Evolutionary conservation across 768 basidiomycete species (phyloP).

Genomic region (Hericium rajendrae): DNA sequence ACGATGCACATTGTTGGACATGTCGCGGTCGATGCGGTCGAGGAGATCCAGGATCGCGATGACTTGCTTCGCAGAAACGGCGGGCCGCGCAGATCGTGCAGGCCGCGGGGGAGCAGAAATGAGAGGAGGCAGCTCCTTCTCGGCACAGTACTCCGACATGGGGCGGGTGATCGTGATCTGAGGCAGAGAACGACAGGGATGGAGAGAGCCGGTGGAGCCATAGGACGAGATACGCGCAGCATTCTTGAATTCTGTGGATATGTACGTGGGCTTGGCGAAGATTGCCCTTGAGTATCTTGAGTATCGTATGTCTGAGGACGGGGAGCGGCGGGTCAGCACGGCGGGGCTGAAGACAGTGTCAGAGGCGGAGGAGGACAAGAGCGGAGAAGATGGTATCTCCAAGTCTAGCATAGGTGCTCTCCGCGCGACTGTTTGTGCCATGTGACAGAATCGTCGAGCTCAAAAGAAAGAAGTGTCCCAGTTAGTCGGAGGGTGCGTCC

Average conservation of each 20-base stretch:
- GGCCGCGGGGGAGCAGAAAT: not conserved
- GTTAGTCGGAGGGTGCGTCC: no score
- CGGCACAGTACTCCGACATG: not conserved
- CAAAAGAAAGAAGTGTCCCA: no score
- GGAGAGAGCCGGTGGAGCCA: not conserved
- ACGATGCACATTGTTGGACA: constrained; percentile 9
- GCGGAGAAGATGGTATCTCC: constrained; percentile 9
- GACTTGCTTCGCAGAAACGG: constrained; percentile 5
- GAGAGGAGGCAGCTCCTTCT: not conserved
- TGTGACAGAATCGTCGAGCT: not conserved
- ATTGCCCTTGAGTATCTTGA: not conserved
- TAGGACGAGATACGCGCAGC: not conserved
- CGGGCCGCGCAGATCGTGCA: not conserved
- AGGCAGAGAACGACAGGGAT: constrained; percentile 6
- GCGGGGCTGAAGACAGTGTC: constrained; percentile 1
- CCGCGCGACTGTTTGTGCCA: not conserved
- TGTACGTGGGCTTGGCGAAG: not conserved
- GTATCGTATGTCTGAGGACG: not conserved
- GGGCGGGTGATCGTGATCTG: constrained; percentile 10
- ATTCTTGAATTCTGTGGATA: not conserved
- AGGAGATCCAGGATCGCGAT: constrained; percentile 9
- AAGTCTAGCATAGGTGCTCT: constrained; percentile 7
- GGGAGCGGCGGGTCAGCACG: not conserved
- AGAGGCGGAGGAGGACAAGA: constrained; percentile 7
- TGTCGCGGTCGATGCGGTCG: constrained; percentile 11